Evolutionary conservation across 192 early-diverging fungal genomes (phyloP).

Genomic region (Coemansia sp.): DNA sequence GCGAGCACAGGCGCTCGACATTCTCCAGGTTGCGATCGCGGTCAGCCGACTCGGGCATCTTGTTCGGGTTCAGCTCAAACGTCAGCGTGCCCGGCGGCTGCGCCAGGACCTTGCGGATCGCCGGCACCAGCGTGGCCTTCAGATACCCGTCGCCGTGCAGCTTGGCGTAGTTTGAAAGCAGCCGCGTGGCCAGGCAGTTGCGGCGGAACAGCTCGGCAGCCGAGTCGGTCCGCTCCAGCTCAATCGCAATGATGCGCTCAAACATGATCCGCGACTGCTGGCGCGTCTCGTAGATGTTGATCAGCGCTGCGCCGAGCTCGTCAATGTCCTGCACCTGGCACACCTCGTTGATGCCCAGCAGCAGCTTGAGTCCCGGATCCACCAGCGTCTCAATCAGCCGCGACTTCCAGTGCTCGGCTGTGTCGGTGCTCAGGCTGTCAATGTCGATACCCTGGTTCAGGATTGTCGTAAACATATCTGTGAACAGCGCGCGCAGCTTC

Average conservation of each 20-base stretch:
- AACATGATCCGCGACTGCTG: constrained; percentile 71
- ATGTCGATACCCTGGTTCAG: constrained; percentile 87
- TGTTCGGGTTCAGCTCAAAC: constrained; percentile 88
- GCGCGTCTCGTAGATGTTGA: constrained; percentile 78
- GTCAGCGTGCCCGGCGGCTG: constrained; percentile 66
- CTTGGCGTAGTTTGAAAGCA: constrained; percentile 84
- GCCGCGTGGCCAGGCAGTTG: constrained; percentile 87
- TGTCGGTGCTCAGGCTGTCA: constrained; percentile 73
- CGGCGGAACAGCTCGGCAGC: constrained; percentile 87
- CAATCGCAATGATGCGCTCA: constrained; percentile 77
- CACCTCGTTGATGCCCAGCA: constrained; percentile 80
- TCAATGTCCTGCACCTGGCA: constrained; percentile 86
- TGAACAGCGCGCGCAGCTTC: constrained; percentile 84
- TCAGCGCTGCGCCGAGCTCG: constrained; percentile 74
- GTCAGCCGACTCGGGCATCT: constrained; percentile 66
- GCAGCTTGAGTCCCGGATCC: constrained; percentile 71
- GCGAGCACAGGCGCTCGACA: constrained; percentile 68
- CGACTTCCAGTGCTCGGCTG: constrained; percentile 73
- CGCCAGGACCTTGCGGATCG: constrained; percentile 66
- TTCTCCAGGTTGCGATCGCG: constrained; percentile 74
- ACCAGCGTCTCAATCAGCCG: constrained; percentile 75
- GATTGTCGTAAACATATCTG: constrained; percentile 90
- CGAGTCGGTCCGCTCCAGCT: constrained; percentile 80
- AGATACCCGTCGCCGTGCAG: constrained; percentile 79
- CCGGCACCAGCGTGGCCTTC: constrained; percentile 74